Conservation (phyloP, 352 stramenopile genomes). For the Globisporangium spiculum region DNA sequence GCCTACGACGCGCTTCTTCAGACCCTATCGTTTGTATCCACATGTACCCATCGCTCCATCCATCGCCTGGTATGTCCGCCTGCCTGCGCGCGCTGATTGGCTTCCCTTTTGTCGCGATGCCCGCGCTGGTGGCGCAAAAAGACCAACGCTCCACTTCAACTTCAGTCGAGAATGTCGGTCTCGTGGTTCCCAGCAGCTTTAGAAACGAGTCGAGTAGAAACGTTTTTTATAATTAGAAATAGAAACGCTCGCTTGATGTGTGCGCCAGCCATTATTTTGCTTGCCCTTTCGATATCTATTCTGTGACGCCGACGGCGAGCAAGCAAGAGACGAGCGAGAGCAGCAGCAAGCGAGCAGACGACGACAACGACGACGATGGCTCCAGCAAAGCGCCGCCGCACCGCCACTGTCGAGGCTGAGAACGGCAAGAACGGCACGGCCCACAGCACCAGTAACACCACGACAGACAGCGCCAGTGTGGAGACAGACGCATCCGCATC, state of each 20-base stretch:
- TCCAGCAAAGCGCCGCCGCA: conserved; percentile 37
- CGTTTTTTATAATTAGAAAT: not conserved
- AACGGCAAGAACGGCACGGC: conserved; percentile 19
- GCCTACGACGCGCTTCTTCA: no score
- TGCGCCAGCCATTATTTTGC: conserved; percentile 12
- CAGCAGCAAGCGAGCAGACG: not conserved
- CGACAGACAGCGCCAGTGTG: not conserved
- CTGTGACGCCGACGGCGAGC: conserved; percentile 3
- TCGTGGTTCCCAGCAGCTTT: not conserved
- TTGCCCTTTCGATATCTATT: conserved; percentile 8
- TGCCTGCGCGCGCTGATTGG: no score
- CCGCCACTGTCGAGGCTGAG: not conserved
- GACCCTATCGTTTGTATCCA: no score
- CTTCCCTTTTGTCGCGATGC: no score
- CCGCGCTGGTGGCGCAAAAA: not conserved
- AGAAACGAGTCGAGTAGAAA: not conserved
- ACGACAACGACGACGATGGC: conserved; percentile 23
- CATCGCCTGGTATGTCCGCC: no score
- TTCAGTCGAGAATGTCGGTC: not conserved
- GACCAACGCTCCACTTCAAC: not conserved
- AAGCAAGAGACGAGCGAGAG: not conserved
- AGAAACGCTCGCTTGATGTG: conserved; percentile 11
- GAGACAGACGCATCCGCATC: not conserved
- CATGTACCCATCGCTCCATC: no score
- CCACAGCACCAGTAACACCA: conserved; percentile 3